Percentiles rank a stretch among this genome's conserved stretches.
Conservation (phyloP, 202 grass and related monocot species). For the Digitaria exilis region DNA sequence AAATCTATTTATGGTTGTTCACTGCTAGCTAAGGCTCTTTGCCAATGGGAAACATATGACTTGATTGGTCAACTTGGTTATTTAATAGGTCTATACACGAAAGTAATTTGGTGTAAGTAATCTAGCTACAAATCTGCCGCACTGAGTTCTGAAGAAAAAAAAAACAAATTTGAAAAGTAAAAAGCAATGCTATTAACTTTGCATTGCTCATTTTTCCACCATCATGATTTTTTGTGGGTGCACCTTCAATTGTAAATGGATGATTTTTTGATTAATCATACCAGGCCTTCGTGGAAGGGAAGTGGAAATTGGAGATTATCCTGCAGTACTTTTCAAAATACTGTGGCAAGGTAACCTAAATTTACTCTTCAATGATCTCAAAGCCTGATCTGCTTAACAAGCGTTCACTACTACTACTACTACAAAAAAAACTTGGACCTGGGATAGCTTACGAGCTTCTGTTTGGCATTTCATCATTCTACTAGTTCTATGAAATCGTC, state of each 20-base stretch:
- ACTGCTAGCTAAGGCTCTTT: constrained; percentile 7
- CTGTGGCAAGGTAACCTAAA: constrained; percentile 67
- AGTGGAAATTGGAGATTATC: constrained; percentile 90
- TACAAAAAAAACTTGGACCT: constrained; percentile 1
- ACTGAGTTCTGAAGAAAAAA: not conserved
- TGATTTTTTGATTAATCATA: constrained; percentile 29
- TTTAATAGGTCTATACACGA: constrained; percentile 9
- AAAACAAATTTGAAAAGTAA: not conserved
- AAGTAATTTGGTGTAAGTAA: constrained; percentile 20
- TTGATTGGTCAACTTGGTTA: constrained; percentile 21
- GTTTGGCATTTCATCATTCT: constrained; percentile 23
- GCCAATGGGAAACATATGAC: not conserved
- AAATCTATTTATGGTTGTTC: constrained; percentile 7
- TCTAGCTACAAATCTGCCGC: not conserved
- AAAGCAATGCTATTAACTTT: constrained; percentile 13
- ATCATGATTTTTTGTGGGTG: constrained; percentile 10
- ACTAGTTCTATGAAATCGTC: not conserved
- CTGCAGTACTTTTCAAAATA: constrained; percentile 91
- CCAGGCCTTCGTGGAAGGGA: constrained; percentile 72
- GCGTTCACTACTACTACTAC: not conserved
- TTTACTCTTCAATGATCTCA: constrained; percentile 32
- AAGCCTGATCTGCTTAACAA: constrained; percentile 2
- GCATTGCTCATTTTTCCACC: constrained; percentile 23
- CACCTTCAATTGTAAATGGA: constrained; percentile 12
- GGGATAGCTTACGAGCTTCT: not conserved